Conservation (phyloP, 495 filamentous ascomycete species). For the Chaetomidium leptoderma region DNA sequence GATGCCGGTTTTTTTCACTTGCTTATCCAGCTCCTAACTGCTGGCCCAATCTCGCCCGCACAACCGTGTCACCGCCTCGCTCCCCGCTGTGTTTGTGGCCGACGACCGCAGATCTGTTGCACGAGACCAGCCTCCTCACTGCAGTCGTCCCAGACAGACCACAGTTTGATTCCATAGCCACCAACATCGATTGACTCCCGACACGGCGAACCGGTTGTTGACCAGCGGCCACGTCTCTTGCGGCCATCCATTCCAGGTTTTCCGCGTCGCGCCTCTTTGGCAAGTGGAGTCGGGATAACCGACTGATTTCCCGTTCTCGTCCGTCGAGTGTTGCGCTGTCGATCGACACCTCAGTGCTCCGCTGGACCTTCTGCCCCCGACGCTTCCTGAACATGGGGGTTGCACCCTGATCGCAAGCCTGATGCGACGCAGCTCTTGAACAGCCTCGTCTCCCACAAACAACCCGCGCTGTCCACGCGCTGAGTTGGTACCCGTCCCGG, state of each 20-base stretch:
- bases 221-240: neutral
- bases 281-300: slow-evolving; percentile 11
- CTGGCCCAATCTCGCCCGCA: neutral
- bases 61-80: neutral
- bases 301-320: slow-evolving; percentile 6
- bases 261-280: slow-evolving; percentile 7
- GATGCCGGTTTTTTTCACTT: neutral
- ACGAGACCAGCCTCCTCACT: neutral
- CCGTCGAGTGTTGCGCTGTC: neutral
- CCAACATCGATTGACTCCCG: neutral
- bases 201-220: neutral
- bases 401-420: slow-evolving; percentile 16
- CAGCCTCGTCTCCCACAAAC: neutral
- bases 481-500: neutral
- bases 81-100: neutral
- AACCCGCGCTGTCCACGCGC: neutral
- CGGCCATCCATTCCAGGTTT: neutral
- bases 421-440: slow-evolving; percentile 10
- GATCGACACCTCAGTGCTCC: neutral
- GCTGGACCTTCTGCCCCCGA: neutral
- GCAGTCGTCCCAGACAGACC: neutral
- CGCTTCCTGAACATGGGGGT: slow-evolving; percentile 15
- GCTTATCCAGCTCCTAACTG: neutral
- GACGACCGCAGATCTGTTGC: slow-evolving; percentile 1
- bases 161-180: neutral